phyloP scores from a whole-genome alignment of 768 basidiomycete species.

The Cystofilobasidium capitatum region DNA sequence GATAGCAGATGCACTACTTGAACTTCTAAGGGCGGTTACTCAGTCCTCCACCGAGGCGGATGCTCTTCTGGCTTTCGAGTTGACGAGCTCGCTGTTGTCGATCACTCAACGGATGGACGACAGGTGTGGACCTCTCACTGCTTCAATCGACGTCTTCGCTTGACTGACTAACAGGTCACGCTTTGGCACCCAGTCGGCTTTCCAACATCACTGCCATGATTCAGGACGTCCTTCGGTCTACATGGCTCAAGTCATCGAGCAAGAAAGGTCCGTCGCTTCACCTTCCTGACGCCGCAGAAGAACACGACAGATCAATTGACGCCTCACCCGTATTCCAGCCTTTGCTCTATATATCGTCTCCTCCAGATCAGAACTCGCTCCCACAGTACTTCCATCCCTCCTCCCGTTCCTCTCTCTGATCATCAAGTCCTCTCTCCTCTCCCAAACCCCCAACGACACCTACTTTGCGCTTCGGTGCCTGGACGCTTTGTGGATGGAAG shows the following conservation, averaged over 20 bases:
- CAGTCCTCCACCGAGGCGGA: not conserved
- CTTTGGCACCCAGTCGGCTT: not conserved
- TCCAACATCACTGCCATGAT: not conserved
- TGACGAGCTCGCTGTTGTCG: not conserved
- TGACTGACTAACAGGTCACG: not conserved
- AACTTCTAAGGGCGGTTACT: not conserved
- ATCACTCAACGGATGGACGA: not conserved
- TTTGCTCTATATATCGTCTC: not conserved
- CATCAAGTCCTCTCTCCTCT: not conserved
- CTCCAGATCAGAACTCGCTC: not conserved
- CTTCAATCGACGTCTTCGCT: not conserved
- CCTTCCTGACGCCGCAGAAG: too few species aligned
- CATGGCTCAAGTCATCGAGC: too few species aligned
- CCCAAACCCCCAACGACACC: conserved; percentile 8
- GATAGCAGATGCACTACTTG: not conserved
- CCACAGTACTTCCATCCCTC: not conserved
- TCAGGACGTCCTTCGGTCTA: too few species aligned
- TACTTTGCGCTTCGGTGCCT: conserved; percentile 19
- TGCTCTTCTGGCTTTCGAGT: not conserved
- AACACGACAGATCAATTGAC: not conserved
- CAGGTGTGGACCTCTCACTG: not conserved
- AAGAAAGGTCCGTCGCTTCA: too few species aligned
- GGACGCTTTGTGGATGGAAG: not conserved
- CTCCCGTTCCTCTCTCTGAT: not conserved
- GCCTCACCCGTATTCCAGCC: not conserved